A percentile compares a stretch with the other conserved stretches of the same genome.
Evolutionary conservation across 306 rosid genomes (phyloP).

Genomic region (Vachellia collinsii): DNA sequence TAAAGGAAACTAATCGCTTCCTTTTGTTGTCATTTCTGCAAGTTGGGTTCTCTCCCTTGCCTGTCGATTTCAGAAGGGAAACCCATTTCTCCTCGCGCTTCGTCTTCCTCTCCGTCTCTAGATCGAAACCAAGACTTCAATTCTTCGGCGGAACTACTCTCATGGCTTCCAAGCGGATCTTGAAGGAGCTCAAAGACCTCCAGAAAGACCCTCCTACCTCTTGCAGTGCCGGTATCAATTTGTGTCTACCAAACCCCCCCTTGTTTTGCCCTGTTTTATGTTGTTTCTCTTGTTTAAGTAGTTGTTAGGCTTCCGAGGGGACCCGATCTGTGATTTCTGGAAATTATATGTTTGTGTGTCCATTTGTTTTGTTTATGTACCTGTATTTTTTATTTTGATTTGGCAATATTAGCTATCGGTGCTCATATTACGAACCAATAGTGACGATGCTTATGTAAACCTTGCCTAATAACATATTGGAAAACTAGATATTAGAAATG

Average conservation of each 20-base stretch:
- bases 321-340: conserved; percentile 45
- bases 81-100: neutral
- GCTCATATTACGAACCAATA: neutral
- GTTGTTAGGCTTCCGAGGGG: conserved; percentile 10
- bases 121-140: conserved; percentile 48
- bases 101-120: conserved; percentile 19
- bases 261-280: neutral
- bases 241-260: neutral
- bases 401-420: neutral
- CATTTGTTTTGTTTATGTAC: neutral
- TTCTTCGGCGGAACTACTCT: neutral
- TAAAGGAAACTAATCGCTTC: neutral
- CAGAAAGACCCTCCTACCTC: conserved; percentile 93
- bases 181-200: conserved; percentile 89
- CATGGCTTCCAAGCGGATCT: conserved; percentile 88
- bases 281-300: conserved; percentile 6
- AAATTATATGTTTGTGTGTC: conserved; percentile 16
- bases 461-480: neutral
- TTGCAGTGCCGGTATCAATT: conserved; percentile 72
- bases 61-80: neutral
- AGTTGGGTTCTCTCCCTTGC: conserved; percentile 12
- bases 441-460: neutral
- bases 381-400: neutral
- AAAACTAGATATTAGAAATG: neutral
- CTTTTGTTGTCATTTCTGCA: conserved; percentile 8